phyloP scores from a whole-genome alignment of 139 green algal genomes.

The Chlamydomonas sp. region DNA sequence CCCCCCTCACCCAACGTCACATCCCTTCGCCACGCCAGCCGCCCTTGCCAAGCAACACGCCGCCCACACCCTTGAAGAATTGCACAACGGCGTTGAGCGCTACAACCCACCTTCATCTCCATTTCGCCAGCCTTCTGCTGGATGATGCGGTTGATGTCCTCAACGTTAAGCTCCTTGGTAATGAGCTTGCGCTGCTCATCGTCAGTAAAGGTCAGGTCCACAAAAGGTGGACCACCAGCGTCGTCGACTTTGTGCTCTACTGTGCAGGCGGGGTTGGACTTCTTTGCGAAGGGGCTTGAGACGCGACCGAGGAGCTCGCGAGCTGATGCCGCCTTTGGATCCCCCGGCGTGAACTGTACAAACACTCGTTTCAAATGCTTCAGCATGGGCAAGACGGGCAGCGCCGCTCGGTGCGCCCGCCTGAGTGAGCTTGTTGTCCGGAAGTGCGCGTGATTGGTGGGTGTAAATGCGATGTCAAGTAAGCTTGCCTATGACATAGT shows the following conservation, averaged over 20 bases:
- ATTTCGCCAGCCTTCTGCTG: slow-evolving; percentile 53
- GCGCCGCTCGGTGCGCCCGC: too few species aligned
- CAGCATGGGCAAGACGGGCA: background rate
- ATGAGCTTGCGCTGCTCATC: slow-evolving; percentile 47
- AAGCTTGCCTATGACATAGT: too few species aligned
- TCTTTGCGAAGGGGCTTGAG: slow-evolving; percentile 46
- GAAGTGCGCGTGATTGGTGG: too few species aligned
- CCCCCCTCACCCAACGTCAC: too few species aligned
- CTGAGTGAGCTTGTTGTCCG: too few species aligned
- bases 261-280: slow-evolving; percentile 55
- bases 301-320: slow-evolving; percentile 61
- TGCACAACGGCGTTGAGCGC: too few species aligned
- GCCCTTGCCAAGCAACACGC: too few species aligned
- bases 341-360: slow-evolving; percentile 51
- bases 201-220: slow-evolving; percentile 61
- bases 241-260: slow-evolving; percentile 61
- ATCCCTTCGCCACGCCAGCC: too few species aligned
- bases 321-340: slow-evolving; percentile 36
- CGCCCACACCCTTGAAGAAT: too few species aligned
- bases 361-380: slow-evolving; percentile 58
- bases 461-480: too few species aligned
- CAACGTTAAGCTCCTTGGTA: slow-evolving; percentile 44
- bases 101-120: slow-evolving; percentile 23
- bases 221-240: slow-evolving; percentile 23
- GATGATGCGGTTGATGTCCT: slow-evolving; percentile 46